These are phyloP conservation scores for Aspergillus novoparasiticus DNA, from an alignment of 2,329 filamentous ascomycete species.

Conservation along the genomic window DNA sequence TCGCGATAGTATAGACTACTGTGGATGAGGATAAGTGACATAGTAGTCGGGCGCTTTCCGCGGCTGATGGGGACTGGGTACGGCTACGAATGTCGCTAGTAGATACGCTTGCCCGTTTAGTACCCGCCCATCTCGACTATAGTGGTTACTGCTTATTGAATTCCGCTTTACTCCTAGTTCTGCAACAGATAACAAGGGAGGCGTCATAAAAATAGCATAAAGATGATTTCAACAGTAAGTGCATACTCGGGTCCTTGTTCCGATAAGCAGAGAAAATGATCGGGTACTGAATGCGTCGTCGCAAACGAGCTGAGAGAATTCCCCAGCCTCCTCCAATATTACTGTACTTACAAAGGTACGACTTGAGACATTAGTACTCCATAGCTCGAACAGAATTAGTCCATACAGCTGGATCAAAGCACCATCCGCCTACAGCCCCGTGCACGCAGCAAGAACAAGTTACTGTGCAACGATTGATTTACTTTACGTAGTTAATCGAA, in stretches of 20 bases:
- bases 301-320: not conserved
- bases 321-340: not conserved
- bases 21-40: not conserved
- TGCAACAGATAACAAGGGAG: not conserved
- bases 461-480: not conserved
- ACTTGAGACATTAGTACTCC: not conserved
- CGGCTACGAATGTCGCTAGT: not conserved
- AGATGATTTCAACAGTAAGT: not conserved
- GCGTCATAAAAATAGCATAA: not conserved
- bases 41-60: slow-evolving; percentile 26
- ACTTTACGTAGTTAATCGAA: slow-evolving; percentile 15
- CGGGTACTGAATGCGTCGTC: not conserved
- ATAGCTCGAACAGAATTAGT: not conserved
- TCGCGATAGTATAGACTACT: not conserved
- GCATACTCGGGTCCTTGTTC: not conserved
- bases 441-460: slow-evolving; percentile 17
- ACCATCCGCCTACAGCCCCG: slow-evolving; percentile 28
- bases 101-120: not conserved
- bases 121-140: not conserved
- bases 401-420: slow-evolving; percentile 15
- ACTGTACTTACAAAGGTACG: not conserved
- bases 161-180: not conserved
- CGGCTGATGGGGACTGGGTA: slow-evolving; percentile 15
- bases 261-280: not conserved
- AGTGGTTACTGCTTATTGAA: not conserved